Conservation (phyloP, 176 grass and related monocot species). For the Lolium rigidum region DNA sequence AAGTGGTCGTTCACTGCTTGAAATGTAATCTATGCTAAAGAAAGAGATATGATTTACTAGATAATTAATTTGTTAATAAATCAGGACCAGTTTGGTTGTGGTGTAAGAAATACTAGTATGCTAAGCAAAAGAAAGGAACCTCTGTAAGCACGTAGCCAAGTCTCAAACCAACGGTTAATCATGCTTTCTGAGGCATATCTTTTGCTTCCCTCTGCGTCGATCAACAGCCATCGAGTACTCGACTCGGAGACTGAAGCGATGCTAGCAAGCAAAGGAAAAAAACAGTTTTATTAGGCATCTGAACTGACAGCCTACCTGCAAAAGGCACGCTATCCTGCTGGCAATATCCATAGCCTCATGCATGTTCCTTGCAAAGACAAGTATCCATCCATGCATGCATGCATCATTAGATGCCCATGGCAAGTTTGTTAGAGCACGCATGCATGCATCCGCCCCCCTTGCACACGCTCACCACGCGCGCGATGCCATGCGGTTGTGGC, state of each 20-base stretch:
- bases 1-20: background rate
- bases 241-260: background rate
- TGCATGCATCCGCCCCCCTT: background rate
- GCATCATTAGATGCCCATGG: conserved; percentile 3
- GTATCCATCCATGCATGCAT: background rate
- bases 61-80: background rate
- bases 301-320: background rate
- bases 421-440: conserved; percentile 10
- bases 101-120: background rate
- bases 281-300: background rate
- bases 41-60: background rate
- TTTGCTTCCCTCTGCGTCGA: background rate
- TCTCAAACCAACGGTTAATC: background rate
- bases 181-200: background rate
- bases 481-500: conserved; percentile 37
- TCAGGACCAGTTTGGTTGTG: background rate
- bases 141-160: background rate
- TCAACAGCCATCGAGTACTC: background rate
- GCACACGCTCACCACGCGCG: conserved; percentile 5
- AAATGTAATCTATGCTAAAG: background rate
- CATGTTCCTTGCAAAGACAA: conserved; percentile 28
- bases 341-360: background rate
- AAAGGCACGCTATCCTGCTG: conserved; percentile 2
- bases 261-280: background rate
- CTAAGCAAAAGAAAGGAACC: background rate